A percentile compares a stretch with the other conserved stretches of the same genome.
These are phyloP conservation scores for Marasmius fiardii DNA, from an alignment of 1,284 basidiomycete species.

Conservation along the genomic window DNA sequence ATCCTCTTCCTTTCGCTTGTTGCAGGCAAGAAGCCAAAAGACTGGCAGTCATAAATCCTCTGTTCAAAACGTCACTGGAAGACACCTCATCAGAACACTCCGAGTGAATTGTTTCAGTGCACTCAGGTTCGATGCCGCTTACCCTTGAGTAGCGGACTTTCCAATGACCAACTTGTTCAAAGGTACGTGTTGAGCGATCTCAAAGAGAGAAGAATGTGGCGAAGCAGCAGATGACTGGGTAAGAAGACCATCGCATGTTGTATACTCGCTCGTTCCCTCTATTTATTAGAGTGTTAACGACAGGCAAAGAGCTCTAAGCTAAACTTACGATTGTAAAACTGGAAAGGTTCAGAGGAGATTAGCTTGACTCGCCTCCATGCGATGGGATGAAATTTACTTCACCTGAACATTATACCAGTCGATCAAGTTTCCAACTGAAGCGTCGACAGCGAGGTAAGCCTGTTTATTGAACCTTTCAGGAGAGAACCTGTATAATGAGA, in stretches of 20 bases:
- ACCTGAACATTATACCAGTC: slow-evolving; percentile 27
- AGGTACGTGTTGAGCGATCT: slow-evolving; percentile 39
- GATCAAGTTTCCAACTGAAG: slow-evolving; percentile 17
- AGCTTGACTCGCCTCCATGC: background rate
- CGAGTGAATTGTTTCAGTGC: background rate
- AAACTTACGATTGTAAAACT: slow-evolving; percentile 35
- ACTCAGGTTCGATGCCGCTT: too few relatives aligned
- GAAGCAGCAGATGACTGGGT: slow-evolving; percentile 47
- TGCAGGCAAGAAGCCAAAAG: slow-evolving; percentile 42
- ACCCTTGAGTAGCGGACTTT: slow-evolving; percentile 38
- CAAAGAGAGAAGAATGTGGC: slow-evolving; percentile 44
- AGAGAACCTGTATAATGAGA: too few relatives aligned
- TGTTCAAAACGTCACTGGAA: slow-evolving; percentile 20
- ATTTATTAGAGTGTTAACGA: too few relatives aligned
- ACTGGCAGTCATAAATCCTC: slow-evolving; percentile 41
- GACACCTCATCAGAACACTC: background rate
- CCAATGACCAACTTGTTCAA: slow-evolving; percentile 49
- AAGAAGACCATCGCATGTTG: slow-evolving; percentile 52
- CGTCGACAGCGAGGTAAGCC: slow-evolving; percentile 12
- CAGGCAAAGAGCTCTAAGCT: too few relatives aligned
- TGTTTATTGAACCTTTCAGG: slow-evolving; percentile 8
- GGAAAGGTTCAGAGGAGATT: background rate
- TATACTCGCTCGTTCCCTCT: slow-evolving; percentile 59
- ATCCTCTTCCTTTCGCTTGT: slow-evolving; percentile 39
- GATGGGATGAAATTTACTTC: slow-evolving; percentile 7